Percentiles rank a stretch among this genome's conserved stretches.
These are phyloP conservation scores for Fusarium liriodendri DNA, from an alignment of 2,329 filamentous ascomycete genomes.

Conservation along the genomic window DNA sequence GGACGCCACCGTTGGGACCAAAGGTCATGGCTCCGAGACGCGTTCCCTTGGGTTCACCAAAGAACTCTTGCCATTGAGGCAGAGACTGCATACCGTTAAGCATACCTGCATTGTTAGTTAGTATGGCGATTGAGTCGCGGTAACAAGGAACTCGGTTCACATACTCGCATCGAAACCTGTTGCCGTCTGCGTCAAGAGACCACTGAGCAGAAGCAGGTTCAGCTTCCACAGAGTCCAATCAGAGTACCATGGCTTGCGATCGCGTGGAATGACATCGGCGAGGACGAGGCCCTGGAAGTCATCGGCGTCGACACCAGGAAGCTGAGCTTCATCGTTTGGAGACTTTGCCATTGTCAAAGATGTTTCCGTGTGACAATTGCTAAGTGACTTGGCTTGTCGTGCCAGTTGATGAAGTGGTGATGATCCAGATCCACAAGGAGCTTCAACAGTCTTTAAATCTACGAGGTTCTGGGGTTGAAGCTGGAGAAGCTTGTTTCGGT, in stretches of 20 bases:
- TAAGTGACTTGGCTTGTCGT: background rate
- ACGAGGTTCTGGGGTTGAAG: slow-evolving; percentile 4
- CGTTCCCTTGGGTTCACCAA: slow-evolving; percentile 43
- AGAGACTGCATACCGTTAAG: slow-evolving; percentile 50
- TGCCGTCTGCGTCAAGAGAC: slow-evolving; percentile 47
- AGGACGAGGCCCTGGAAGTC: slow-evolving; percentile 42
- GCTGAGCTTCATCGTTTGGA: slow-evolving; percentile 15
- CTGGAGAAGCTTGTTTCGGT: background rate
- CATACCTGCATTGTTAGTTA: slow-evolving; percentile 43
- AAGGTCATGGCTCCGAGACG: slow-evolving; percentile 47
- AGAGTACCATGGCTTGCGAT: slow-evolving; percentile 38
- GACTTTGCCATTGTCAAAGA: slow-evolving; percentile 15
- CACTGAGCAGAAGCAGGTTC: slow-evolving; percentile 47
- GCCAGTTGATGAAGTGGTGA: background rate
- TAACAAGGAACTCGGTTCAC: background rate
- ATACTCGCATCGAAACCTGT: slow-evolving; percentile 40
- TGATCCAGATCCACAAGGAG: background rate
- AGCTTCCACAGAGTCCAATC: slow-evolving; percentile 43
- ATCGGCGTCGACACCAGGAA: slow-evolving; percentile 21
- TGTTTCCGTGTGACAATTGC: background rate
- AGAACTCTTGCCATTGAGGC: slow-evolving; percentile 45
- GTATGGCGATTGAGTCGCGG: background rate
- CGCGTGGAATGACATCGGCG: slow-evolving; percentile 35
- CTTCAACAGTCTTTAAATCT: slow-evolving; percentile 29
- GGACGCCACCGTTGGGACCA: slow-evolving; percentile 37